phyloP scores from a whole-genome alignment of 148 eudicot genomes.

The Rhododendron ovatum region DNA sequence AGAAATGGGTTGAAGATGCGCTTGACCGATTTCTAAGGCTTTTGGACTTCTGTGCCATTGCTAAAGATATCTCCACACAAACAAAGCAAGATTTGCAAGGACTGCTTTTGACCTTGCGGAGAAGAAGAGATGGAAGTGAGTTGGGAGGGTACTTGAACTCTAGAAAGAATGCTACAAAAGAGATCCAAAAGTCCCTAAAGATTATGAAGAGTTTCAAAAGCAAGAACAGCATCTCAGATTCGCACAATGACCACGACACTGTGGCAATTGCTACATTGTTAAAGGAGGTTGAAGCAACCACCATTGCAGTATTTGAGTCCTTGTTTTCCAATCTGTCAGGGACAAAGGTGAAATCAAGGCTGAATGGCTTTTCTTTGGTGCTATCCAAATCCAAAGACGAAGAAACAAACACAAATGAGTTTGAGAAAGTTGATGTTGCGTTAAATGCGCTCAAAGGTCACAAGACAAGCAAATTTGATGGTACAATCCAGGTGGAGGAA shows the following conservation, averaged over 20 bases:
- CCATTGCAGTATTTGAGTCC: neutral
- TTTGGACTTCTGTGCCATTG: conserved; percentile 18
- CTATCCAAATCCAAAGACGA: neutral
- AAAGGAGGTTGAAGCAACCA: conserved; percentile 17
- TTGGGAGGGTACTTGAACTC: conserved; percentile 12
- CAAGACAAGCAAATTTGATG: conserved; percentile 7
- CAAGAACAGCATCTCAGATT: neutral
- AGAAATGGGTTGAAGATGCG: conserved; percentile 25
- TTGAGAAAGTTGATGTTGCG: conserved; percentile 12
- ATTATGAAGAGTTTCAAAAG: neutral
- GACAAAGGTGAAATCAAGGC: neutral
- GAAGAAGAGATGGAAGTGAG: conserved; percentile 13
- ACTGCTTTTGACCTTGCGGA: conserved; percentile 15
- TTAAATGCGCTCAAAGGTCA: neutral
- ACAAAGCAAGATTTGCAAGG: conserved; percentile 18
- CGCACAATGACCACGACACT: conserved; percentile 7
- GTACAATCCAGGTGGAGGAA: conserved; percentile 9
- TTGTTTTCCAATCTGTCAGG: neutral
- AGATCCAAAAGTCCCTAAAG: conserved; percentile 4
- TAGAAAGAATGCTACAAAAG: conserved; percentile 19
- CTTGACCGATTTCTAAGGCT: conserved; percentile 23
- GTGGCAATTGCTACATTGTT: neutral
- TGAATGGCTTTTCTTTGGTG: neutral
- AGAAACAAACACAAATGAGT: conserved; percentile 6
- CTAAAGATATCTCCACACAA: conserved; percentile 20